Evolutionary conservation across 1,139 yeast species (phyloP).

Genomic region (Hansenula sp.): DNA sequence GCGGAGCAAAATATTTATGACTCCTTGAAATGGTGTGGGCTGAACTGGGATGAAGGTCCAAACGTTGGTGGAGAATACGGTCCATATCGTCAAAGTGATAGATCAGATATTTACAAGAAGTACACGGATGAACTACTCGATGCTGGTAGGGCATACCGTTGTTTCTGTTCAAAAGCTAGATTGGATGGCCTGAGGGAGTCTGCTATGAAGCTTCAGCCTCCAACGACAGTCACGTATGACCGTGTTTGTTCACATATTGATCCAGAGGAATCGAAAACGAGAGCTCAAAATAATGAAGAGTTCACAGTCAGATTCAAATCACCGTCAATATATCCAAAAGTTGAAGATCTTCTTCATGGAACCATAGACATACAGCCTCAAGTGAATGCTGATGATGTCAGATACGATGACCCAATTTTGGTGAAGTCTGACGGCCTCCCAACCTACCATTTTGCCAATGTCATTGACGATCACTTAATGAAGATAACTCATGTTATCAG

Average conservation of each 20-base stretch:
- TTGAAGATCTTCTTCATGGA: conserved; percentile 78
- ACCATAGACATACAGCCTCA: conserved; percentile 74
- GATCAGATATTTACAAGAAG: conserved; percentile 58
- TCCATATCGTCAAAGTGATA: conserved; percentile 83
- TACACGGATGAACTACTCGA: conserved; percentile 56
- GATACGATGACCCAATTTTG: conserved; percentile 87
- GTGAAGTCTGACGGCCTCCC: conserved; percentile 92
- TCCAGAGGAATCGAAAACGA: conserved; percentile 34
- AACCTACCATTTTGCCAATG: conserved; percentile 95
- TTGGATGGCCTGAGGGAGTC: conserved; percentile 62
- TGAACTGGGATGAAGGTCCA: conserved; percentile 83
- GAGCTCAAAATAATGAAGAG: conserved; percentile 29
- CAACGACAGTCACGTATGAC: conserved; percentile 90
- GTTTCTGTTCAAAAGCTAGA: conserved; percentile 84
- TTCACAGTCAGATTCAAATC: conserved; percentile 61
- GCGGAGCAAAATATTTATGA: conserved; percentile 82
- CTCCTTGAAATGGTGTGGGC: conserved; percentile 73
- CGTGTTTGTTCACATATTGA: conserved; percentile 59
- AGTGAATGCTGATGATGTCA: conserved; percentile 58
- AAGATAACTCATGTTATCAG: conserved; percentile 87
- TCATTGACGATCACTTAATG: conserved; percentile 93
- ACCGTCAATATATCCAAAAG: conserved; percentile 64
- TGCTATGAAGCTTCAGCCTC: conserved; percentile 75
- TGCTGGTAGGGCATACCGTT: conserved; percentile 74
- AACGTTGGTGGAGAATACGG: conserved; percentile 49